Evolutionary conservation across 2,329 filamentous ascomycete genomes (phyloP).

Genomic region (Colletotrichum tamarilloi): DNA sequence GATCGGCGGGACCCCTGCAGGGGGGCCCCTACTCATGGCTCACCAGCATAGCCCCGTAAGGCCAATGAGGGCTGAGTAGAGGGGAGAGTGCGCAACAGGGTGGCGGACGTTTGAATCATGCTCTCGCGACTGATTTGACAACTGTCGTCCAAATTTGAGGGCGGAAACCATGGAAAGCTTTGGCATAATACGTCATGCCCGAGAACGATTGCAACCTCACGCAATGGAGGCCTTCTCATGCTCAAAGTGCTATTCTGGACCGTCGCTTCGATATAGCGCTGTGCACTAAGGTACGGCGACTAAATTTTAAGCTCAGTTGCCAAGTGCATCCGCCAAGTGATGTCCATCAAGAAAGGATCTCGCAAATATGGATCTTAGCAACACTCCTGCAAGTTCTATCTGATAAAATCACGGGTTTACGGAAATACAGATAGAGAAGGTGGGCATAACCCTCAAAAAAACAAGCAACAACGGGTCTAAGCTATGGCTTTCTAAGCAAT

Average conservation of each 20-base stretch:
- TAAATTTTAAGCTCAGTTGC: background rate
- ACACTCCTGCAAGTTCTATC: background rate
- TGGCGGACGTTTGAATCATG: background rate
- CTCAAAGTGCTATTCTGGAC: background rate
- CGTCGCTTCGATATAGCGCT: no score
- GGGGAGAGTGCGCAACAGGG: background rate
- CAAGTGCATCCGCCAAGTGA: background rate
- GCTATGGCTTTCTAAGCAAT: background rate
- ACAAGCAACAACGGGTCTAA: background rate
- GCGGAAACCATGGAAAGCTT: background rate
- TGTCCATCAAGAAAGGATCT: background rate
- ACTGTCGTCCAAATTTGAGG: background rate
- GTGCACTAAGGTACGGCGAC: no score
- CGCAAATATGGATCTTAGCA: background rate
- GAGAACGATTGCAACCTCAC: background rate
- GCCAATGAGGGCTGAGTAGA: background rate
- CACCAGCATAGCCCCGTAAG: background rate
- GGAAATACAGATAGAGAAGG: background rate
- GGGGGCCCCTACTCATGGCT: background rate
- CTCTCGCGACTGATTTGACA: background rate
- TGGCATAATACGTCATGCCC: background rate
- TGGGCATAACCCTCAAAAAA: background rate
- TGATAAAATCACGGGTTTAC: background rate
- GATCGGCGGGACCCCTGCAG: conserved; percentile 4
- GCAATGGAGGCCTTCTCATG: background rate